Conservation (phyloP, 345 rosid genomes). For the Physaria fendleri region DNA sequence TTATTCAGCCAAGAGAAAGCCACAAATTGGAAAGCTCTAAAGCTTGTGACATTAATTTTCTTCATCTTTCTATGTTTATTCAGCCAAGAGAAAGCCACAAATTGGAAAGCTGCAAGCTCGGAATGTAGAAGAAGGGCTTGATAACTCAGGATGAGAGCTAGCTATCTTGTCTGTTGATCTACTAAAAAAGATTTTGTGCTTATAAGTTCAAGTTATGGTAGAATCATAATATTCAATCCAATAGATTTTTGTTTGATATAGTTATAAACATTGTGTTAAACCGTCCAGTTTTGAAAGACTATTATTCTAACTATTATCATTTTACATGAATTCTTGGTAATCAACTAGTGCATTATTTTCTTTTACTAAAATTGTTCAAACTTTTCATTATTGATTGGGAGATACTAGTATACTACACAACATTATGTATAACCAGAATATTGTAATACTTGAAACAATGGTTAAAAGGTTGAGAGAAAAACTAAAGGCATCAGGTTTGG, state of each 20-base stretch:
- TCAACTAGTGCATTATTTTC: not conserved
- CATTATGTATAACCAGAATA: no score
- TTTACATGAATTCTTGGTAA: not conserved
- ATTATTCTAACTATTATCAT: not conserved
- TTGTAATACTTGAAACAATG: not conserved
- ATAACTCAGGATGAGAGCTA: conserved; percentile 6
- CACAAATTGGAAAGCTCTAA: conserved; percentile 12
- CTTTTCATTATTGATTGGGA: not conserved
- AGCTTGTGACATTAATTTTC: no score
- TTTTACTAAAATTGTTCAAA: not conserved
- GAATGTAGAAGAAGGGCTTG: conserved; percentile 10
- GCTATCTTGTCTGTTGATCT: not conserved
- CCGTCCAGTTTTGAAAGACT: not conserved
- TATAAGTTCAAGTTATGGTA: conserved; percentile 9
- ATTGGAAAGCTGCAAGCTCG: not conserved
- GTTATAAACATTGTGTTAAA: not conserved
- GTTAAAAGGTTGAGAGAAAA: not conserved
- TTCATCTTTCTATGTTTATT: not conserved
- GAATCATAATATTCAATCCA: not conserved
- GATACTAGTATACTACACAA: no score
- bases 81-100: conserved; percentile 16
- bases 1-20: conserved; percentile 10
- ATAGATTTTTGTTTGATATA: not conserved
- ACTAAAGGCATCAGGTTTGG: not conserved
- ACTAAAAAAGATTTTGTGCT: not conserved